Evolutionary conservation across 129 eudicot species (phyloP).

Genomic region (Calendula officinalis): DNA sequence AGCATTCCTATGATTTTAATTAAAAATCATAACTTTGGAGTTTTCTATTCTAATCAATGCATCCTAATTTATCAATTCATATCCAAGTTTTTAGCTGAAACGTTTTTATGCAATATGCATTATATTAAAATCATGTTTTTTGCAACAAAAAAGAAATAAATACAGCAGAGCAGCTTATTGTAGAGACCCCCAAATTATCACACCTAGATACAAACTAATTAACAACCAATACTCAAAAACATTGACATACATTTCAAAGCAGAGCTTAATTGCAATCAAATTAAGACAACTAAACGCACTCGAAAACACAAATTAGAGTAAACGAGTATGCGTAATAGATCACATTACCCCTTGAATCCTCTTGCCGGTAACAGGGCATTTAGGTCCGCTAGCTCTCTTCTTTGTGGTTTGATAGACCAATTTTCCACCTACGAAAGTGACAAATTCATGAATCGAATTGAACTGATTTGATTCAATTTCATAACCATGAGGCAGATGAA

Average conservation of each 20-base stretch:
- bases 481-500: neutral
- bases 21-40: neutral
- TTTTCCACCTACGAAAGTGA: constrained; percentile 39
- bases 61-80: neutral
- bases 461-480: neutral
- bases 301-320: neutral
- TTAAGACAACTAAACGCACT: neutral
- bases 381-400: constrained; percentile 65
- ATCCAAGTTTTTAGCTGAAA: neutral
- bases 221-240: no score
- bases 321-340: neutral
- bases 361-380: constrained; percentile 69
- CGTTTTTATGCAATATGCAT: no score
- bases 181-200: no score
- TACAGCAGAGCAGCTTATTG: no score
- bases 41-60: neutral
- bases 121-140: no score
- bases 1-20: neutral
- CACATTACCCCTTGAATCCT: constrained; percentile 60
- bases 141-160: no score
- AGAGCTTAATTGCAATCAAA: neutral
- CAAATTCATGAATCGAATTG: neutral
- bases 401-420: constrained; percentile 51
- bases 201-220: no score
- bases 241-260: neutral